Conservation (phyloP, 352 stramenopile genomes). For the Pythium biforme region DNA sequence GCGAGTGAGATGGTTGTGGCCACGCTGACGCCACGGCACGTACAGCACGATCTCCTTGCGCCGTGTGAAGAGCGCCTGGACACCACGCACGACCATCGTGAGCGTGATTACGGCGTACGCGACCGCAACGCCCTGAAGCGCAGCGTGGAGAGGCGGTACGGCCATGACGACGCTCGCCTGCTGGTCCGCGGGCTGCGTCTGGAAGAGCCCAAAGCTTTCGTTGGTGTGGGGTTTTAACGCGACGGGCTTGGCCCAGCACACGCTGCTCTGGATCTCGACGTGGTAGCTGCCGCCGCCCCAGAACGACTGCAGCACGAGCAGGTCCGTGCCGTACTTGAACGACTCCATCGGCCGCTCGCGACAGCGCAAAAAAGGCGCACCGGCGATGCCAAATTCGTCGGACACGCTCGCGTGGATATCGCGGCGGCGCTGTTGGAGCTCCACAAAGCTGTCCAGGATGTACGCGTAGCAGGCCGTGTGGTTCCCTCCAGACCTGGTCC, state of each 20-base stretch:
- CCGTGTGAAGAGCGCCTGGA: background rate
- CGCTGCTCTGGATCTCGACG: conserved; percentile 17
- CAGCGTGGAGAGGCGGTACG: conserved; percentile 2
- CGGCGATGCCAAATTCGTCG: background rate
- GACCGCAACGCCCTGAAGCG: conserved; percentile 20
- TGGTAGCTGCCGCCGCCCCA: conserved; percentile 17
- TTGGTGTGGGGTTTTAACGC: too few species aligned
- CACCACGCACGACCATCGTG: conserved; percentile 22
- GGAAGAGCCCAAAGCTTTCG: background rate
- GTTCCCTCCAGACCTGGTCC: background rate
- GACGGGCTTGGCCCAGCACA: background rate
- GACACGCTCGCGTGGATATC: background rate
- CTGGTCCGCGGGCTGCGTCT: background rate
- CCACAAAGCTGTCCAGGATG: background rate
- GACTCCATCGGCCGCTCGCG: conserved; percentile 1
- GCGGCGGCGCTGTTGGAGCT: too few species aligned
- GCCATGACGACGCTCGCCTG: conserved; percentile 1
- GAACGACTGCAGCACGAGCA: conserved; percentile 20
- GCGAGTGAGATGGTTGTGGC: too few species aligned
- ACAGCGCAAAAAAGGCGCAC: conserved; percentile 15
- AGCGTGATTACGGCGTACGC: conserved; percentile 31
- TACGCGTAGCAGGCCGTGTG: background rate
- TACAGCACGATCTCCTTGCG: too few species aligned
- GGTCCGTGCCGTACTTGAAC: conserved; percentile 21
- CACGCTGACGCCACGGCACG: background rate